Evolutionary conservation across 176 grass and related monocot genomes (phyloP), one percentile per base, ranked within the genome.

Genomic region (Oryza coarctata): DNA sequence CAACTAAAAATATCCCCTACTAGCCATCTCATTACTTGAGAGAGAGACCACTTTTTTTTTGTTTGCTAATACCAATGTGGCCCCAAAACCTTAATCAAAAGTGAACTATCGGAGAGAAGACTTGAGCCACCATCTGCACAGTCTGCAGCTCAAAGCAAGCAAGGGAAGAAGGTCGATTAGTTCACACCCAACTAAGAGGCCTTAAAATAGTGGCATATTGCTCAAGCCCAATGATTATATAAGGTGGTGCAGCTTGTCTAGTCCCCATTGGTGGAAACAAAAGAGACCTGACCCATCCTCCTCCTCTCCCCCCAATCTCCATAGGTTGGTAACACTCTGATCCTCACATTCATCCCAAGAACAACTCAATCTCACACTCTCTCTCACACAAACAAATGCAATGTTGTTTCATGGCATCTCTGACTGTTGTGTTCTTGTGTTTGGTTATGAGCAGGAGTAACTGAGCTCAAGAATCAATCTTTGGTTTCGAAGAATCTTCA

Each of bases 91-190:
- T 83, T 65, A 44, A 75, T 87, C 70, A 79, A 87, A 68, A 82
- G 75, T 64, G 68, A 65, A 17, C 22, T 28, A n/a, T 20, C 49
- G 65, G 25, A 36, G 38, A 3, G 34, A 29, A 77, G 72, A 50
- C 38, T 84, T 70, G 28, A 82, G 88, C 92, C 86, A 81, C 87
- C 89, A 92, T 89, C 70, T 63, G 77, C 67, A 92, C 79, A 94
- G 89, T 87, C 28, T 65, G 62, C 70, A 71, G 78, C 78, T 84
- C 50, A 5, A 81, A 40, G 49, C 36, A 41, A 50, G 50, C 52
- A 32, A 25, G 26, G 7, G 8, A 29, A n/a, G 8, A 33, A 12
- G 80, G 66, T 49, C 73, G 55, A 77, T 49, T 55, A 82, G 79
- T 79, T 86, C 79, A 74, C 80, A 86, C 84, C 87, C 81, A 82